Conservation (phyloP, 495 filamentous ascomycete species). For the Tuber magnatum region DNA sequence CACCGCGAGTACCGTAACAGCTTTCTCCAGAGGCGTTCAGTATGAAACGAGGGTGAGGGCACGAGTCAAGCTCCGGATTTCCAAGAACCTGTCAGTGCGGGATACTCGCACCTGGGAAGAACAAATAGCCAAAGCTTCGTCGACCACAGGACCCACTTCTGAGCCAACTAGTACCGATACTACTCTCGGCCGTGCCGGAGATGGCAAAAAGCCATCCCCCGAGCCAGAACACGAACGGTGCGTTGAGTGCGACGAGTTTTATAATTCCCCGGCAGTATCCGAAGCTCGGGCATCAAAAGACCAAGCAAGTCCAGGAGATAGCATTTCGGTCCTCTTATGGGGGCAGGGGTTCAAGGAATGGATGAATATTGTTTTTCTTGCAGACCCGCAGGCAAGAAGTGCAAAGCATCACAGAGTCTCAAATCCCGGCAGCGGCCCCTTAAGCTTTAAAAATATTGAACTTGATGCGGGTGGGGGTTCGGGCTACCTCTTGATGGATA, state of each 20-base stretch:
- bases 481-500: background rate
- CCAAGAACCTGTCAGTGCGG: background rate
- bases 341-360: background rate
- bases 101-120: background rate
- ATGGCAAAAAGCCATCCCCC: background rate
- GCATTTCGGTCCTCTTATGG: background rate
- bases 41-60: conserved; percentile 26
- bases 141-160: background rate
- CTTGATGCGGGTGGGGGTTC: background rate
- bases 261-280: background rate
- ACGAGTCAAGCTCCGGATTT: conserved; percentile 15
- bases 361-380: background rate
- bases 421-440: background rate
- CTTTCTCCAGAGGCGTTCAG: conserved; percentile 11
- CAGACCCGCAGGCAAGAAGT: background rate
- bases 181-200: background rate
- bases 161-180: background rate
- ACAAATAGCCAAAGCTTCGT: background rate
- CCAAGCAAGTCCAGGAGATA: background rate
- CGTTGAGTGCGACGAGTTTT: background rate
- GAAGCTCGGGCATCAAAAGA: background rate
- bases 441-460: background rate
- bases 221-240: background rate
- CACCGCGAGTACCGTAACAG: conserved; percentile 14
- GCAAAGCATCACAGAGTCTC: background rate